Conservation (phyloP, 306 rosid genomes). For the Quercus dentata region DNA sequence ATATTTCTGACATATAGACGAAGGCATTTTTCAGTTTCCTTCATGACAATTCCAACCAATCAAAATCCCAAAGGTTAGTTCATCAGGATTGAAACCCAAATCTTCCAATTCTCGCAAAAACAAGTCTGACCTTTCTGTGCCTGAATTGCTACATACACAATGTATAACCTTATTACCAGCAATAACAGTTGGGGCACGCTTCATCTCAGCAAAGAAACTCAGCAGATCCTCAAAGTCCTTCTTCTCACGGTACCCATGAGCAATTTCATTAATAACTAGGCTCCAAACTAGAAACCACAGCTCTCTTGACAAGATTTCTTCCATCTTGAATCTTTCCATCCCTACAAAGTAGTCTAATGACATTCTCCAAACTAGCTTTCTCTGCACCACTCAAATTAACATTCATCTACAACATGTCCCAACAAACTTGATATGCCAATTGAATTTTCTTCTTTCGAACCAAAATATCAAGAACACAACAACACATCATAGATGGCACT, state of each 20-base stretch:
- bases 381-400: conserved; percentile 35
- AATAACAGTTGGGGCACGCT: conserved; percentile 44
- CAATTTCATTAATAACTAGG: conserved; percentile 64
- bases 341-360: conserved; percentile 54
- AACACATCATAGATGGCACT: conserved; percentile 44
- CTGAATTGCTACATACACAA: conserved; percentile 52
- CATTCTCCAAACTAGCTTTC: conserved; percentile 46
- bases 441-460: conserved; percentile 42
- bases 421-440: conserved; percentile 37
- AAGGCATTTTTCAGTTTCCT: conserved; percentile 57
- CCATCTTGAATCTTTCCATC: conserved; percentile 70
- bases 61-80: conserved; percentile 75
- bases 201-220: conserved; percentile 64
- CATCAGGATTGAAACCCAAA: conserved; percentile 63
- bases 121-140: conserved; percentile 46
- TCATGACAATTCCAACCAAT: conserved; percentile 77
- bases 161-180: conserved; percentile 63
- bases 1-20: conserved; percentile 53
- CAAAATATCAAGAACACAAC: conserved; percentile 38
- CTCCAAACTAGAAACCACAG: conserved; percentile 33
- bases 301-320: conserved; percentile 66
- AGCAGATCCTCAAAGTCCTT: conserved; percentile 70
- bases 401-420: conserved; percentile 52
- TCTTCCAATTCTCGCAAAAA: conserved; percentile 50
- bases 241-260: conserved; percentile 74